phyloP scores from a whole-genome alignment of 805 yeast species.

The Teunomyces atbi region DNA sequence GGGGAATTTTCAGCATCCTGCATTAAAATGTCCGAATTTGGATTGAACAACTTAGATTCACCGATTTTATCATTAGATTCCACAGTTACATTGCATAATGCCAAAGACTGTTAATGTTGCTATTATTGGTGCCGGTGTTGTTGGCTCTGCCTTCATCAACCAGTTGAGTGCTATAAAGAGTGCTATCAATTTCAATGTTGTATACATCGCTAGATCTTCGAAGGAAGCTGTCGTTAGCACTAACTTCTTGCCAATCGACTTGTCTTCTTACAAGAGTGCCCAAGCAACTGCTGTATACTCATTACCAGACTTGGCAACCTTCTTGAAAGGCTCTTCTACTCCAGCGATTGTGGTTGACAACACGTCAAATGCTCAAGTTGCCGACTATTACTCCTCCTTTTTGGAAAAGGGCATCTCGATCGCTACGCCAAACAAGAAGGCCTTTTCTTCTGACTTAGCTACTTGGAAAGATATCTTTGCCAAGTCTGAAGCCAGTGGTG shows the following conservation, averaged over 20 bases:
- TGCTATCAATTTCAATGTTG: constrained; percentile 69
- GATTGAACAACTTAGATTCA: neutral
- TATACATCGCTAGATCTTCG: constrained; percentile 72
- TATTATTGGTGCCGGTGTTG: constrained; percentile 81
- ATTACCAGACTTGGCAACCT: constrained; percentile 57
- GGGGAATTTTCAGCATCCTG: neutral
- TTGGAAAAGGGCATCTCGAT: constrained; percentile 78
- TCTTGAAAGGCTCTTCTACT: constrained; percentile 59
- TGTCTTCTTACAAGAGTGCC: constrained; percentile 55
- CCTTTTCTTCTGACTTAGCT: constrained; percentile 73
- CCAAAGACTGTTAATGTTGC: constrained; percentile 43
- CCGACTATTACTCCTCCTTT: constrained; percentile 73
- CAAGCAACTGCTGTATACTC: constrained; percentile 51
- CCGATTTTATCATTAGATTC: neutral
- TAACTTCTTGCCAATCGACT: constrained; percentile 70
- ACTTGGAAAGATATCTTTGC: constrained; percentile 76
- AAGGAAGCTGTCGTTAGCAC: constrained; percentile 63
- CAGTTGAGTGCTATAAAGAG: constrained; percentile 68
- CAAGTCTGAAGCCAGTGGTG: constrained; percentile 51
- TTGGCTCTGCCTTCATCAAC: constrained; percentile 85
- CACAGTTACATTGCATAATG: constrained; percentile 12
- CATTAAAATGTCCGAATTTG: neutral
- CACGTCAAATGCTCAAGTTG: constrained; percentile 81
- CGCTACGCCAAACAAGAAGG: constrained; percentile 98
- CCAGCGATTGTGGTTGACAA: constrained; percentile 91